Evolutionary conservation across 306 rosid species (phyloP).

Genomic region (Glycine latifolia): DNA sequence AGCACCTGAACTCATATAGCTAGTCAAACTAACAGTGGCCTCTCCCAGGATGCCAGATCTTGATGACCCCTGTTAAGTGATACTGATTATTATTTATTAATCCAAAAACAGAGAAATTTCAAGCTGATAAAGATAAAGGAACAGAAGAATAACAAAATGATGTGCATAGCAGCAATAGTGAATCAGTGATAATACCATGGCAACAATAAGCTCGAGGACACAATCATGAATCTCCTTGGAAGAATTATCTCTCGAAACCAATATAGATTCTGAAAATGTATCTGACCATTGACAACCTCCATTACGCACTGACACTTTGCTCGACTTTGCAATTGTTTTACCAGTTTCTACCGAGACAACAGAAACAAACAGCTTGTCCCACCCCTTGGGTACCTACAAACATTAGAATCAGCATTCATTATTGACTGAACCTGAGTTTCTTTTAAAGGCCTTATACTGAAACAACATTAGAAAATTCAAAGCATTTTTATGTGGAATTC

Average conservation of each 20-base stretch:
- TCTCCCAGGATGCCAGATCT: constrained; percentile 71
- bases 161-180: constrained; percentile 36
- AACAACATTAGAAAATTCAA: constrained; percentile 15
- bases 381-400: constrained; percentile 70
- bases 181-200: constrained; percentile 50
- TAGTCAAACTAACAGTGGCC: constrained; percentile 56
- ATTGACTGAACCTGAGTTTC: constrained; percentile 9
- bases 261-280: constrained; percentile 54
- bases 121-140: constrained; percentile 38
- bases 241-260: constrained; percentile 55
- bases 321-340: constrained; percentile 56
- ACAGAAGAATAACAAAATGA: constrained; percentile 20
- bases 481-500: constrained; percentile 19
- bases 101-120: constrained; percentile 36
- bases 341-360: constrained; percentile 58
- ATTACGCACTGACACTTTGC: constrained; percentile 57
- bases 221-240: constrained; percentile 54
- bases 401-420: constrained; percentile 42
- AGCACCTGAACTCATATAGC: constrained; percentile 56
- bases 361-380: constrained; percentile 74
- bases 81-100: constrained; percentile 11
- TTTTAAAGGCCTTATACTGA: background rate
- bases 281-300: constrained; percentile 74
- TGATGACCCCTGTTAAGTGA: constrained; percentile 59
- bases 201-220: constrained; percentile 62